These are phyloP conservation scores for Calocybe indica DNA, from an alignment of 768 basidiomycete species.

Conservation along the genomic window DNA sequence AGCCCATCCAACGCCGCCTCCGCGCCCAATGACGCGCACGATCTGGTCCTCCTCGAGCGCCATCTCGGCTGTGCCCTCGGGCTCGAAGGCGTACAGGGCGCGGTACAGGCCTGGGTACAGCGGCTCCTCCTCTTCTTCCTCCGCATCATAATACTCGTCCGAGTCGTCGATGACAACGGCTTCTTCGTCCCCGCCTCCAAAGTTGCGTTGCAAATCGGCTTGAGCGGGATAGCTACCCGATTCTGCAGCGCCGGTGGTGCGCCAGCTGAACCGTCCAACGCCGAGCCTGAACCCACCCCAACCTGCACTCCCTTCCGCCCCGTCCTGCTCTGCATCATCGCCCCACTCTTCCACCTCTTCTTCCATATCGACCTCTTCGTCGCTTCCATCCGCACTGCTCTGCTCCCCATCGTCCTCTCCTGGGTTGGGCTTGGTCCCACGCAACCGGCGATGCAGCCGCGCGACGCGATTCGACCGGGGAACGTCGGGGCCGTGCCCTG, in stretches of 20 bases:
- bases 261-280: no score
- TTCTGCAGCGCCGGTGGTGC: background rate
- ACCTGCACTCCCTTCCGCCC: constrained; percentile 22
- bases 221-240: constrained; percentile 26
- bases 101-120: constrained; percentile 70
- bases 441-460: constrained; percentile 24
- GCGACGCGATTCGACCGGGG: constrained; percentile 33
- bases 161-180: constrained; percentile 7
- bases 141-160: constrained; percentile 18
- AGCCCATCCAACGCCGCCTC: constrained; percentile 79
- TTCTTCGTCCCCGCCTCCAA: constrained; percentile 24
- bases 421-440: constrained; percentile 17
- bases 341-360: constrained; percentile 14
- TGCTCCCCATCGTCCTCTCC: constrained; percentile 15
- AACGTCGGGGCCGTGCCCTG: constrained; percentile 31
- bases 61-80: constrained; percentile 84
- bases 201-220: constrained; percentile 45
- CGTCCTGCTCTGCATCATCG: constrained; percentile 10
- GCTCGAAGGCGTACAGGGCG: constrained; percentile 73
- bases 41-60: constrained; percentile 69
- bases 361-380: constrained; percentile 14
- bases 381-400: constrained; percentile 6
- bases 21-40: constrained; percentile 65
- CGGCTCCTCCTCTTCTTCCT: constrained; percentile 31
- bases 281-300: background rate